phyloP scores from a whole-genome alignment of 768 basidiomycete species.

The Lactarius hengduanensis region DNA sequence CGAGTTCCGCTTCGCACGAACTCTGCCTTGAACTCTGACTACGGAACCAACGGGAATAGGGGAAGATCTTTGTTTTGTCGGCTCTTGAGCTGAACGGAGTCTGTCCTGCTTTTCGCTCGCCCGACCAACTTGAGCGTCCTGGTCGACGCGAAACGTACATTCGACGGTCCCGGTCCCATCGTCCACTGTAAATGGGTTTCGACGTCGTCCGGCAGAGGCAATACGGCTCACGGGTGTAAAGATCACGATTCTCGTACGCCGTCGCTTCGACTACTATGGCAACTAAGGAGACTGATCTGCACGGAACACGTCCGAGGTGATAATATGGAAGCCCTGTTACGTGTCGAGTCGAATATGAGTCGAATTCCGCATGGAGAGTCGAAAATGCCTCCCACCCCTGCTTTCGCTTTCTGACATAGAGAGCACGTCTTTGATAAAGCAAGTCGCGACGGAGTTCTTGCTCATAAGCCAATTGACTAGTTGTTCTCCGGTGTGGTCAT shows the following conservation, averaged over 20 bases:
- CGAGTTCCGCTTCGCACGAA: conserved; percentile 12
- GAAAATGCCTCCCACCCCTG: conserved; percentile 16
- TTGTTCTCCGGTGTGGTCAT: conserved; percentile 11
- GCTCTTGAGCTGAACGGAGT: not conserved
- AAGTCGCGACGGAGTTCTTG: conserved; percentile 17
- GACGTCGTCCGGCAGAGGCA: conserved; percentile 1
- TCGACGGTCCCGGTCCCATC: conserved; percentile 76
- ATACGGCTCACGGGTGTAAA: conserved; percentile 53
- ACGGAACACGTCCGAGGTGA: conserved; percentile 72
- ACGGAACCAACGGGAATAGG: conserved; percentile 21
- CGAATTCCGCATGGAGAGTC: not conserved
- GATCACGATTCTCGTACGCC: conserved; percentile 54
- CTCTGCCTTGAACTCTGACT: conserved; percentile 22
- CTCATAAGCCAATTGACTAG: conserved; percentile 24
- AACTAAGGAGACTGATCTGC: conserved; percentile 57
- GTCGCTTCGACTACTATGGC: conserved; percentile 66
- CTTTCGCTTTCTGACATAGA: conserved; percentile 22
- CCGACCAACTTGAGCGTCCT: not conserved
- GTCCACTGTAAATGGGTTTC: conserved; percentile 50
- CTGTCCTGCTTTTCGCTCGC: not conserved
- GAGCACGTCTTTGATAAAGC: conserved; percentile 22
- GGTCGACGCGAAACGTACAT: conserved; percentile 45
- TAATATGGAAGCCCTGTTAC: conserved; percentile 56
- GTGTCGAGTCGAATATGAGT: conserved; percentile 3
- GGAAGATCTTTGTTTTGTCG: not conserved